Base-by-base conservation (phyloP, 495 filamentous ascomycete genomes). In the Penicillium coffeae region DNA sequence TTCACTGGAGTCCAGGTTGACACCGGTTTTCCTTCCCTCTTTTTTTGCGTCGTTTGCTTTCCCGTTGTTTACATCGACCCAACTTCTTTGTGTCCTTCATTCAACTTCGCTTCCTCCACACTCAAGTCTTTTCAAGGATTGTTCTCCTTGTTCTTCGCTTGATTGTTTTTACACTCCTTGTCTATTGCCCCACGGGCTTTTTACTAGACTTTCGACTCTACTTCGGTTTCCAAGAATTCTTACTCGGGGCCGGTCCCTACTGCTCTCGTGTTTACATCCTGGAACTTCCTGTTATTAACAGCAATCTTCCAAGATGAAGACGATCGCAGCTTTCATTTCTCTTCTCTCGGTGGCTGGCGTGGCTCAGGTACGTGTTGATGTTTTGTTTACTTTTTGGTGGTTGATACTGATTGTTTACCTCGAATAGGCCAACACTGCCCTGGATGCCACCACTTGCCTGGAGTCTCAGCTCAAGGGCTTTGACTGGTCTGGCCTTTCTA, bases 361-460 rank as follows among this genome's bases (percentile, higher is more conserved):
- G 22, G 65, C 65, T 30, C 10, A 5, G 25, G 25, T 30, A 30
- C 25, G 25, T 30, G 25, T 30, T 10, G 4, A 30, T n/a, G n/a
- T n/a, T n/a, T n/a, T n/a, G n/a, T n/a, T n/a, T n/a, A n/a, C 35
- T 38, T 38, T 38, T 38, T 16, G 22, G 9, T 22, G 20, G 20
- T 20, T 7, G 20, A 12, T 38, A 13, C 19, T 1, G 35, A 38
- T 14, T 38, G 35, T 38, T 38, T 38, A 38, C 35, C n/a, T n/a
- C n/a, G n/a, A n/a, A n/a, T n/a, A n/a, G n/a, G n/a, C n/a, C n/a
- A n/a, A n/a, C n/a, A n/a, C n/a, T n/a, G n/a, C n/a, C n/a, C n/a
- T n/a, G n/a, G n/a, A n/a, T n/a, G n/a, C n/a, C n/a, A n/a, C 25
- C 25, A 66, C 83, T 42, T 95, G 90, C 73, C 82, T 75, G 40